Conservation (phyloP, 2,329 filamentous ascomycete genomes). For the Trichoderma cornu-damae region DNA sequence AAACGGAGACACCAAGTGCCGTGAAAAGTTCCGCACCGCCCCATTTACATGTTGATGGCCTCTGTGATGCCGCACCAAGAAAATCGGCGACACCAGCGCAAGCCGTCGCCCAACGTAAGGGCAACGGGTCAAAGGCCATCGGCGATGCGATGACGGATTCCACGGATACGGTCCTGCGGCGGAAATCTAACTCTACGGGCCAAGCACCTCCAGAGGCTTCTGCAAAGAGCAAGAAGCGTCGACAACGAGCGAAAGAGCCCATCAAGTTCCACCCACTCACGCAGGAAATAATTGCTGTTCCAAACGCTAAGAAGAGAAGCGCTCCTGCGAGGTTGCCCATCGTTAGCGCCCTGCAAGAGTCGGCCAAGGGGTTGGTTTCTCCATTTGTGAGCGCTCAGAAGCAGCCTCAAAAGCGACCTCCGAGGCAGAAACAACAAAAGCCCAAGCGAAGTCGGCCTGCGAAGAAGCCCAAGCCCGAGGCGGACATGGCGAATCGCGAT, state of each 20-base stretch:
- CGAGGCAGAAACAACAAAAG: neutral
- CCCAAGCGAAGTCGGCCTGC: neutral
- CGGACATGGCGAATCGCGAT: neutral
- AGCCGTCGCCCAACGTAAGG: neutral
- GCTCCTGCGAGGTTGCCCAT: slow-evolving; percentile 8
- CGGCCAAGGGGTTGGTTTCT: slow-evolving; percentile 20
- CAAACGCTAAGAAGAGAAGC: neutral
- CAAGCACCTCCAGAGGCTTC: neutral
- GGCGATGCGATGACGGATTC: neutral
- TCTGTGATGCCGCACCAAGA: slow-evolving; percentile 27
- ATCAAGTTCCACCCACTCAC: slow-evolving; percentile 32
- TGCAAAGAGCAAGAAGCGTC: slow-evolving; percentile 24
- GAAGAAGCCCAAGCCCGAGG: slow-evolving; percentile 17
- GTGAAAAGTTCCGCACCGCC: no score
- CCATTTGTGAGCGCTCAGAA: no score
- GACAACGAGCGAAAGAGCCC: slow-evolving; percentile 33
- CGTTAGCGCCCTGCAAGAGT: slow-evolving; percentile 21
- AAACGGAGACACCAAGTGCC: neutral
- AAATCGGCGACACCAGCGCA: neutral
- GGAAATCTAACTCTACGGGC: neutral
- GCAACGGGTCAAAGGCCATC: no score
- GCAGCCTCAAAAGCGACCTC: neutral
- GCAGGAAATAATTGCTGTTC: slow-evolving; percentile 24
- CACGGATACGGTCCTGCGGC: no score
- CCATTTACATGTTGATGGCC: slow-evolving; percentile 27